Evolutionary conservation across 202 grass and related monocot species (phyloP).

Genomic region (Eragrostis tef): DNA sequence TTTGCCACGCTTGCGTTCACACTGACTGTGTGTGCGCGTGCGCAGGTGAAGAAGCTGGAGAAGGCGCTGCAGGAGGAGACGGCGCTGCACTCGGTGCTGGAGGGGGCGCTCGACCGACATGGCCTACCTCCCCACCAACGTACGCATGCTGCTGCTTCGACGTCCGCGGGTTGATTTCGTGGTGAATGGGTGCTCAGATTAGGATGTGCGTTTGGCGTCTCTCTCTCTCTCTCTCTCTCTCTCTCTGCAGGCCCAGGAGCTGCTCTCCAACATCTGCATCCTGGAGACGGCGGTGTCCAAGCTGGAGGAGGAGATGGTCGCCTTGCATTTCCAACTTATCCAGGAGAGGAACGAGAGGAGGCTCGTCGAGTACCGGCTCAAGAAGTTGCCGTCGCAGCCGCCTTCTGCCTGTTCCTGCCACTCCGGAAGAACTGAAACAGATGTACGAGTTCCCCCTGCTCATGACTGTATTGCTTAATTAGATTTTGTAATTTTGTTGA

Average conservation of each 20-base stretch:
- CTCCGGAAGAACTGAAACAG: constrained; percentile 22
- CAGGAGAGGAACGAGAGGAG: constrained; percentile 95
- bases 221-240: neutral
- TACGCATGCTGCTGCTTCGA: constrained; percentile 14
- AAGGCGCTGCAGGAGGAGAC: constrained; percentile 75
- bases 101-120: constrained; percentile 80
- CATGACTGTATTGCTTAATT: neutral
- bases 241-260: constrained; percentile 67
- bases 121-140: constrained; percentile 74
- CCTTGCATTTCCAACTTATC: constrained; percentile 88
- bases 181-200: neutral
- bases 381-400: constrained; percentile 62
- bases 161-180: neutral
- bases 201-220: neutral
- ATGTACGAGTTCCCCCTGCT: constrained; percentile 33
- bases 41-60: constrained; percentile 70
- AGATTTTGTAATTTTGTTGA: neutral
- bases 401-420: constrained; percentile 48
- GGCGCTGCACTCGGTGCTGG: constrained; percentile 73
- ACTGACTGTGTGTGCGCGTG: neutral
- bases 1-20: neutral
- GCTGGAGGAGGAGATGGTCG: constrained; percentile 84
- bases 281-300: constrained; percentile 60
- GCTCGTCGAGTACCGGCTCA: constrained; percentile 77
- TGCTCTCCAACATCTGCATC: constrained; percentile 73